Base-by-base conservation (phyloP, 176 grass and related monocot genomes). In the Carex parvula region DNA sequence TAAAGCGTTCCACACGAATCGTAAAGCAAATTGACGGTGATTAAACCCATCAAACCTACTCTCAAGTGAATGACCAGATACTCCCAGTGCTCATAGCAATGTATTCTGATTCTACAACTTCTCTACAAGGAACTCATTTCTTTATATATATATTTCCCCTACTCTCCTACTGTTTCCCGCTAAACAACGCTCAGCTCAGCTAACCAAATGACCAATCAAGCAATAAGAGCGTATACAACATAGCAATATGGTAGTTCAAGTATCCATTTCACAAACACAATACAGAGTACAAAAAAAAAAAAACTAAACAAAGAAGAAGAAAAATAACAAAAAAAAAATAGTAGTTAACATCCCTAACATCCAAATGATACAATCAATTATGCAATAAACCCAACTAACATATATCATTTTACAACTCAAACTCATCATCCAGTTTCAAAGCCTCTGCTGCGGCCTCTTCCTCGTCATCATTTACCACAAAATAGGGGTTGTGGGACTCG, bases 371-470 rank as follows among this genome's bases (percentile, higher is more conserved):
- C 4, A 81, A 61, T 29, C 17, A 82, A 82, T 68, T 33, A 48
- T 83, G 62, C 62, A 68, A 48, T 66, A 66, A 46, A 15, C 53
- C 61, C 80, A 5, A 7, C 26, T 66, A 83, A 54, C 9, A 26
- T 67, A n/a, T n/a, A 42, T 41, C 14, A 30, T 70, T 33, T 99
- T 86, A 99, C 88, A 99, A 84, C 87, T 94, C 96, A 15, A 95
- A 99, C 57, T 96, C 93, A 83, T 92, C 96, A 79, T 99, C 93
- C 87, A 99, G 58, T 79, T 99, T 96, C 81, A 99, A 86, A 64
- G 91, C 89, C 85, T 99, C 93, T 2, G 91, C 91, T 32, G 93
- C 96, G 63, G 93, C 96, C 50, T 92, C 96, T 55, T 95, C 96
- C 33, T 99, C 90, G 3, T 95, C 91, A 37, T 94, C 88, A 1